These are phyloP conservation scores for Rhodomyrtus psidioides DNA, from an alignment of 441 rosid genomes.

Conservation along the genomic window DNA sequence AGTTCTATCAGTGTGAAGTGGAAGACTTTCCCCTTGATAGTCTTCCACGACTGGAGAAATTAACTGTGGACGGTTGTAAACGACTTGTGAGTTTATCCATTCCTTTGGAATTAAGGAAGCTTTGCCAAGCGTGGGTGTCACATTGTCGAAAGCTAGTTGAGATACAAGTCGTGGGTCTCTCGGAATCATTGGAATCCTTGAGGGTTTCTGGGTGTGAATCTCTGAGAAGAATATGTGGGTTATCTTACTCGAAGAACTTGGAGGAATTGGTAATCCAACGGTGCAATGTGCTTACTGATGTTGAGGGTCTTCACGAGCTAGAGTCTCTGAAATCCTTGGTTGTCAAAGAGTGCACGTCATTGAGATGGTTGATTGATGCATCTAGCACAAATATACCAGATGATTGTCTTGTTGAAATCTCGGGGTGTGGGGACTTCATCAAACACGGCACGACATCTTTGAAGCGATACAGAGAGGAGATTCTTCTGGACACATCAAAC, in stretches of 20 bases:
- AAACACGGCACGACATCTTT: too few species aligned
- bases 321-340: background rate
- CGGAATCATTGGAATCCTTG: background rate
- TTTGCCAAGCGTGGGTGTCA: background rate
- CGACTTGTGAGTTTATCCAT: background rate
- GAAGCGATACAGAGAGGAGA: too few species aligned
- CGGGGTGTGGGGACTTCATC: background rate
- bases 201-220: background rate
- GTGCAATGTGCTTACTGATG: background rate
- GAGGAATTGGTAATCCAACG: background rate
- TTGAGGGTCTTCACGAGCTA: background rate
- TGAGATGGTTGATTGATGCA: background rate
- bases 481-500: too few species aligned
- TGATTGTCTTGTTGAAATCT: background rate
- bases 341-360: background rate
- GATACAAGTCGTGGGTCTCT: background rate
- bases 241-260: background rate
- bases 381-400: background rate
- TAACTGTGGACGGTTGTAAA: background rate
- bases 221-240: background rate
- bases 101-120: background rate
- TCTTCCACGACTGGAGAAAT: background rate
- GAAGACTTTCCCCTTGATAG: background rate
- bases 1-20: background rate
- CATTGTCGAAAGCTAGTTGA: background rate